Evolutionary conservation across 106 monocot genomes (phyloP).

Genomic region (Triglochin maritima): DNA sequence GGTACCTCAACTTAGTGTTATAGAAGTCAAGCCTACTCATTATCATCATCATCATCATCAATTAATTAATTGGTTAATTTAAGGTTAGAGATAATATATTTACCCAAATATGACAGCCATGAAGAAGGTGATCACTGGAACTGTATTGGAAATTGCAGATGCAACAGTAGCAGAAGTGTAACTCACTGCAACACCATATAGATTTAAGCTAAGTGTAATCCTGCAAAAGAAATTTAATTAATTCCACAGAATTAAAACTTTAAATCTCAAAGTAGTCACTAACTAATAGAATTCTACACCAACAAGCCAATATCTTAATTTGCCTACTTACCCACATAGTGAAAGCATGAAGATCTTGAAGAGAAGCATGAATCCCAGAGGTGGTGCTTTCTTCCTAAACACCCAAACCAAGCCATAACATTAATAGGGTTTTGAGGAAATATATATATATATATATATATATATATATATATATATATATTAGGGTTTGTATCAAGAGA

Average conservation of each 20-base stretch:
- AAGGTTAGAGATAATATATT: background rate
- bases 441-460: too few species aligned
- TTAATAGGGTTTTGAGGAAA: too few species aligned
- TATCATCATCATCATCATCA: too few species aligned
- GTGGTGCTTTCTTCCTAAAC: slow-evolving; percentile 10
- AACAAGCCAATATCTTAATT: background rate
- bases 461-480: too few species aligned
- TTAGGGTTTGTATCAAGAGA: too few species aligned
- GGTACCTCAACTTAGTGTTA: too few species aligned
- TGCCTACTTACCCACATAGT: slow-evolving; percentile 5
- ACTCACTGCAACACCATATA: slow-evolving; percentile 8
- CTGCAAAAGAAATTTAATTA: slow-evolving; percentile 1
- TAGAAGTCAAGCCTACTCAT: too few species aligned
- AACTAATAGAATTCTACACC: background rate
- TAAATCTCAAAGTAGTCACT: background rate
- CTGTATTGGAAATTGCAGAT: slow-evolving; percentile 9
- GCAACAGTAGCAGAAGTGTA: slow-evolving; percentile 21
- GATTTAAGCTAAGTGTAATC: slow-evolving; percentile 12
- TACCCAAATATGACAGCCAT: slow-evolving; percentile 14
- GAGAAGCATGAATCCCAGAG: background rate
- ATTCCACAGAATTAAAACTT: background rate
- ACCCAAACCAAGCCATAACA: background rate
- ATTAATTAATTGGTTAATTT: too few species aligned
- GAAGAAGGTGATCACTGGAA: slow-evolving; percentile 15
- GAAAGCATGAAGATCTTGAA: slow-evolving; percentile 15